Conservation (phyloP, 2,329 filamentous ascomycete species). For the Tolypocladium sp. region DNA sequence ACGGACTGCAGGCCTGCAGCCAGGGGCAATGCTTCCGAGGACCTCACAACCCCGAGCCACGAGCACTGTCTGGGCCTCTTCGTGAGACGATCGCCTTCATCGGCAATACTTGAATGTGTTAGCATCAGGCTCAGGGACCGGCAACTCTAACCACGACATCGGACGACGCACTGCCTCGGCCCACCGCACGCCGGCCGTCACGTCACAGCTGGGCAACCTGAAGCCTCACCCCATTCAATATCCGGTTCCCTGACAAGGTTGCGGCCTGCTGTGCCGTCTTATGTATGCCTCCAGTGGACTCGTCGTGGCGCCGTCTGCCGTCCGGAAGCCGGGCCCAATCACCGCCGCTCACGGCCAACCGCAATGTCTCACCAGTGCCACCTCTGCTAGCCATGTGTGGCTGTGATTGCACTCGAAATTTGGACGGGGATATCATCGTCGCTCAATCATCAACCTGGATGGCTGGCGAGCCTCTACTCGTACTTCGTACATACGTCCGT, state of each 20-base stretch:
- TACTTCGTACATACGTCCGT: no score
- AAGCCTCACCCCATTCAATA: background rate
- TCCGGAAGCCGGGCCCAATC: background rate
- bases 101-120: background rate
- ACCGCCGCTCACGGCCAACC: background rate
- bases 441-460: background rate
- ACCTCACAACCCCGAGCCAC: background rate
- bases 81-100: background rate
- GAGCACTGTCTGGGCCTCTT: background rate
- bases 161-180: background rate
- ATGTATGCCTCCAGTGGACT: background rate
- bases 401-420: background rate
- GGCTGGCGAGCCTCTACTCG: no score
- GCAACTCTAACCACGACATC: background rate
- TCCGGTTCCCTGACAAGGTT: no score
- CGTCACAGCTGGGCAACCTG: background rate
- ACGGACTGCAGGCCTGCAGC: no score
- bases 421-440: background rate
- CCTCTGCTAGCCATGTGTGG: background rate
- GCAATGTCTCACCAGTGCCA: background rate
- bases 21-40: background rate
- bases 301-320: background rate
- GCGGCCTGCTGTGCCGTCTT: no score
- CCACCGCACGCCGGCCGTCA: background rate
- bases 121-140: background rate